Conservation (phyloP, 2,329 filamentous ascomycete genomes). For the Diaporthe sp. region DNA sequence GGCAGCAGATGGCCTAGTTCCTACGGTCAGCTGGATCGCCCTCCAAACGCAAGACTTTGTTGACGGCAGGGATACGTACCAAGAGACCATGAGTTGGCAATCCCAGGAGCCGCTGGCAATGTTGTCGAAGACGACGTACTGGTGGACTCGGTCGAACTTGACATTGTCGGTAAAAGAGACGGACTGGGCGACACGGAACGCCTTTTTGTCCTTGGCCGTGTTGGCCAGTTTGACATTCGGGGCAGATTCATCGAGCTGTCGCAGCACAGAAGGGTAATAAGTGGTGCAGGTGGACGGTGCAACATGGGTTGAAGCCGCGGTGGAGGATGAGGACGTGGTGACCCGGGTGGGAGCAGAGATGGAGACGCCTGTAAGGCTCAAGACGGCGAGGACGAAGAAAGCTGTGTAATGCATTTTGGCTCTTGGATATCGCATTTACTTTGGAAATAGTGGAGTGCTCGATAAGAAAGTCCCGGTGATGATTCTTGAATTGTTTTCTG, state of each 20-base stretch:
- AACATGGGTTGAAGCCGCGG: slow-evolving; percentile 30
- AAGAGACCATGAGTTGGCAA: slow-evolving; percentile 39
- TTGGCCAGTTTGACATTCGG: slow-evolving; percentile 33
- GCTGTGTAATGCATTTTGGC: slow-evolving; percentile 30
- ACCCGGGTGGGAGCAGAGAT: slow-evolving; percentile 24
- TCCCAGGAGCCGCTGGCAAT: slow-evolving; percentile 37
- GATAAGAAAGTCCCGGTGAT: background rate
- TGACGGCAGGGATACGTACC: background rate
- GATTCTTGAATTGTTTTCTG: background rate
- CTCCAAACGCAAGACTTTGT: too few species aligned
- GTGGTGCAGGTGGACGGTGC: slow-evolving; percentile 37
- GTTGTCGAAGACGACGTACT: slow-evolving; percentile 36
- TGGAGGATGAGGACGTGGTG: slow-evolving; percentile 8
- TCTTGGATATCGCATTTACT: background rate
- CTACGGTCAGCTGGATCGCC: background rate
- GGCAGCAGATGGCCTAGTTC: slow-evolving; percentile 20
- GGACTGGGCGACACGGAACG: slow-evolving; percentile 37
- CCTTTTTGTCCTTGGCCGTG: slow-evolving; percentile 28
- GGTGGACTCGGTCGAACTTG: slow-evolving; percentile 39
- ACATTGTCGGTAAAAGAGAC: slow-evolving; percentile 35
- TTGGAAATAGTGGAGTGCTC: background rate
- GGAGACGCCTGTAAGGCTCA: slow-evolving; percentile 22
- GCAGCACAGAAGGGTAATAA: slow-evolving; percentile 36
- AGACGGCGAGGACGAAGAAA: slow-evolving; percentile 9
- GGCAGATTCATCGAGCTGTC: slow-evolving; percentile 34